Evolutionary conservation across 2,329 filamentous ascomycete genomes (phyloP), one percentile per base, ranked within the genome.

Genomic region (Geosmithia morbida): DNA sequence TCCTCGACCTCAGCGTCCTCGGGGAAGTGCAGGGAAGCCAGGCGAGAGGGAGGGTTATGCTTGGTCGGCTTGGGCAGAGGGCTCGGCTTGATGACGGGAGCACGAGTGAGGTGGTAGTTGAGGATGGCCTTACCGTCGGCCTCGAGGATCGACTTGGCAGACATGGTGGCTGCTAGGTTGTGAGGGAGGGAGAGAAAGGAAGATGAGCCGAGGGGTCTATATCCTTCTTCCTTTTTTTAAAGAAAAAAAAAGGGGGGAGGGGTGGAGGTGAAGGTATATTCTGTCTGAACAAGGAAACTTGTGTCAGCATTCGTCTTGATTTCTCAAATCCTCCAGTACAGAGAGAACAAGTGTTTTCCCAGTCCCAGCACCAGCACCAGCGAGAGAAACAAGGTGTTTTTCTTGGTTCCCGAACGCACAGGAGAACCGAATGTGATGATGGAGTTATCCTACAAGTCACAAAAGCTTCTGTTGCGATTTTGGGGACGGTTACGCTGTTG

Each of bases 61-160:
- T 80, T 92, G 55, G 85, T 69, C 54, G 85, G 76, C 56, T 77
- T 66, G 58, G 89, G 87, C 49, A 97, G 87, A 70, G 92, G 88
- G 63, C 88, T 90, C 57, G 90, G 86, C 85, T 96, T 97, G 81
- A 98, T 95, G 68, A 94, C 85, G 56, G 88, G 83, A 58, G 92
- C 87, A 66, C 92, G 85, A 60, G 92, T 97, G 71, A 98, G 88
- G 78, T 97, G 92, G 80, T 97, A 98, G 85, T 96, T 97, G 80
- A 98, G 80, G 76, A 98, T 97, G 79, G 92, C 92, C 85, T 98
- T 98, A 81, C 92, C 92, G 75, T 98, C 92, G 77, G 90, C 90
- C 79, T 98, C 92, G 77, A 85, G 73, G 66, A 98, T 97, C 57
- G 90, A 85, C 75, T 98, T 98, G 70, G 92, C 66, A 57, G 66